Evolutionary conservation across 352 stramenopile genomes (phyloP), one percentile per base, ranked within the genome.

Genomic region (Peronospora tabacina): DNA sequence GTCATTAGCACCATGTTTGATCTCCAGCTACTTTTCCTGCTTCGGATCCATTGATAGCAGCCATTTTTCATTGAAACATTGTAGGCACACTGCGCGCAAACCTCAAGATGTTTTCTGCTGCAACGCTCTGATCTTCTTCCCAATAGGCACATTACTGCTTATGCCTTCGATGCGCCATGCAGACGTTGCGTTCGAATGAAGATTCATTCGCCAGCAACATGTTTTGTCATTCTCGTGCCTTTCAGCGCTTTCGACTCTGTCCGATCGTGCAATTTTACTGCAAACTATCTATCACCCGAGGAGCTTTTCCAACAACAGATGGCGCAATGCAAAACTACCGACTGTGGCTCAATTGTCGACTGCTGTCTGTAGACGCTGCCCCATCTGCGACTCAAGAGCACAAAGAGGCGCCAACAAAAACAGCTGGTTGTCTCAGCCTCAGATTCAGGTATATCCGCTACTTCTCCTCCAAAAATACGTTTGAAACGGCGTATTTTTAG

Each of bases 91-190:
- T 3, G 68, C 63, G 3, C 70, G 63, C 4, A 89, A n/a, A 57
- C 17, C 68, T 77, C 6, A 64, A 72, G 24, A 90, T 0, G 75
- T 86, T 36, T 91, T 76, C 33, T 91, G 82, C 52, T 94, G 82
- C 3, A 91, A 46, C 19, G 73, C 59, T 62, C n/a, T 85, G 91
- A 1, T 78, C 82, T 62, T 89, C 72, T 55, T 87, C 66, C 82
- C 80, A 94, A 12, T 55, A 60, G 16, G 45, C 36, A 44, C 60
- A 72, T 7, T 66, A 47, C 1, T 68, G 61, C 1, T 61, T 66
- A 74, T 55, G 13, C 77, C 74, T 36, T 50, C 5, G 60, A 50
- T 6, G 49, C 7, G 1, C 43, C 49, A 58, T 61, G 46, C 2
- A 37, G 4, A 4, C 62, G 51, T 17, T 47, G 44, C 33, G 24